Evolutionary conservation across 768 basidiomycete species (phyloP).

Genomic region (Austroboletus festivus): DNA sequence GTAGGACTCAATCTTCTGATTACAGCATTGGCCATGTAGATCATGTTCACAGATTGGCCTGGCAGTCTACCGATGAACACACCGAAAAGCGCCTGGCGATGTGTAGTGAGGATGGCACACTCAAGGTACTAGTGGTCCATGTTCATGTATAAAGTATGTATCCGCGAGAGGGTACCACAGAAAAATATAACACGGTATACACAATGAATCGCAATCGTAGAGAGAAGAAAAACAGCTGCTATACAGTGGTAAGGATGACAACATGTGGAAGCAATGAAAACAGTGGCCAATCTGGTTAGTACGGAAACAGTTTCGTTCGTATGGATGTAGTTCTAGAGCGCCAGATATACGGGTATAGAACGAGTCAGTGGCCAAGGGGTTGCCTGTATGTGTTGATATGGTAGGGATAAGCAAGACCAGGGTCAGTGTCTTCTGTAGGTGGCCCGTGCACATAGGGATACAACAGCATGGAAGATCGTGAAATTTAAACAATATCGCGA

Average conservation of each 20-base stretch:
- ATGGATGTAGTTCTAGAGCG: constrained; percentile 37
- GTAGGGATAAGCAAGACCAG: constrained; percentile 37
- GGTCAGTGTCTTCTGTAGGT: constrained; percentile 32
- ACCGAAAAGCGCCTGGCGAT: constrained; percentile 63
- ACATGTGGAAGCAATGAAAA: constrained; percentile 38
- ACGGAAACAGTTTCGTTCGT: constrained; percentile 60
- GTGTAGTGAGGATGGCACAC: constrained; percentile 90
- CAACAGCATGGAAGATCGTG: constrained; percentile 54
- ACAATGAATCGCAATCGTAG: constrained; percentile 18
- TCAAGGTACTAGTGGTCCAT: constrained; percentile 71
- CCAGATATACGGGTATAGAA: constrained; percentile 72
- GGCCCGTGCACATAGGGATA: constrained; percentile 73
- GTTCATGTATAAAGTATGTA: constrained; percentile 45
- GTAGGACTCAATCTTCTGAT: too few species aligned
- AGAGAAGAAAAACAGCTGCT: constrained; percentile 38
- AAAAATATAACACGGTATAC: constrained; percentile 27
- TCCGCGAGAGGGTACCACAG: constrained; percentile 15
- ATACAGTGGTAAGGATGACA: constrained; percentile 62
- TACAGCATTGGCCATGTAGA: constrained; percentile 68
- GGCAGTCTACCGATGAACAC: constrained; percentile 51
- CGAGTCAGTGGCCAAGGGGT: constrained; percentile 33
- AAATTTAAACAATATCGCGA: constrained; percentile 79
- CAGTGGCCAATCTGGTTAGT: constrained; percentile 35
- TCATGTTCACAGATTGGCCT: constrained; percentile 78
- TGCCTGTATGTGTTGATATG: constrained; percentile 46